A percentile compares a stretch with the other conserved stretches of the same genome.
Evolutionary conservation across 352 stramenopile species (phyloP).

Genomic region (Globisporangium alternatum): DNA sequence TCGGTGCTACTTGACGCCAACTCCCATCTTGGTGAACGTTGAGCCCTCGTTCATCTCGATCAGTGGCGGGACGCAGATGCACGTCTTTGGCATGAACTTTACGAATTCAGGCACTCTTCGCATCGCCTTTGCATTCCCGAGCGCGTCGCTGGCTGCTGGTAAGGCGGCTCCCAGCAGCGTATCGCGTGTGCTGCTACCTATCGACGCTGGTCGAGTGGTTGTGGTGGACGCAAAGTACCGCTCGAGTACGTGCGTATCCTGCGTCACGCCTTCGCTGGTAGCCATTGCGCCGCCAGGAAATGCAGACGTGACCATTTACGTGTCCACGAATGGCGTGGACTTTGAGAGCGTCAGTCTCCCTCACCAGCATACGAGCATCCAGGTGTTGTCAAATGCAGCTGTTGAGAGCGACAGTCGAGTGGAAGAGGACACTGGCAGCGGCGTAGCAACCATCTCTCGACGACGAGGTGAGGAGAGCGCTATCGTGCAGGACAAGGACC

Average conservation of each 20-base stretch:
- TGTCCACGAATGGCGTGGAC: conserved; percentile 53
- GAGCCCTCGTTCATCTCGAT: conserved; percentile 45
- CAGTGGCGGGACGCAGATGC: conserved; percentile 33
- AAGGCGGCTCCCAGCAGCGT: too few relatives aligned
- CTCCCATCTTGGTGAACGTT: conserved; percentile 33
- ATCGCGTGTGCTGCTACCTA: conserved; percentile 20
- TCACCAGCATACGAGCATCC: conserved; percentile 22
- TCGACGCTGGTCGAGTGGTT: conserved; percentile 37
- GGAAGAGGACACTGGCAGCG: not conserved
- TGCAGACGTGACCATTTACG: conserved; percentile 32
- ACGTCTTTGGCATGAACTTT: conserved; percentile 54
- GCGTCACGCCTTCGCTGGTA: conserved; percentile 35
- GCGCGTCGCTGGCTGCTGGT: not conserved
- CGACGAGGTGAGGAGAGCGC: conserved; percentile 3
- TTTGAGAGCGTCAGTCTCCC: conserved; percentile 64
- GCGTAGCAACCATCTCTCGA: not conserved
- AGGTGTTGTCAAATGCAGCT: not conserved
- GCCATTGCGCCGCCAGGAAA: conserved; percentile 18
- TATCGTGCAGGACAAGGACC: conserved; percentile 12
- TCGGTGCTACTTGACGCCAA: conserved; percentile 31
- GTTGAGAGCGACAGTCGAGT: conserved; percentile 10
- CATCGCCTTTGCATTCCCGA: conserved; percentile 40
- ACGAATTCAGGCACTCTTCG: conserved; percentile 34
- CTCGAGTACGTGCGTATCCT: conserved; percentile 40
- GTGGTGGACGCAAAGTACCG: conserved; percentile 56